Evolutionary conservation across 768 basidiomycete genomes (phyloP), one percentile per base, ranked within the genome.

Genomic region (Rhizopogon rudus): DNA sequence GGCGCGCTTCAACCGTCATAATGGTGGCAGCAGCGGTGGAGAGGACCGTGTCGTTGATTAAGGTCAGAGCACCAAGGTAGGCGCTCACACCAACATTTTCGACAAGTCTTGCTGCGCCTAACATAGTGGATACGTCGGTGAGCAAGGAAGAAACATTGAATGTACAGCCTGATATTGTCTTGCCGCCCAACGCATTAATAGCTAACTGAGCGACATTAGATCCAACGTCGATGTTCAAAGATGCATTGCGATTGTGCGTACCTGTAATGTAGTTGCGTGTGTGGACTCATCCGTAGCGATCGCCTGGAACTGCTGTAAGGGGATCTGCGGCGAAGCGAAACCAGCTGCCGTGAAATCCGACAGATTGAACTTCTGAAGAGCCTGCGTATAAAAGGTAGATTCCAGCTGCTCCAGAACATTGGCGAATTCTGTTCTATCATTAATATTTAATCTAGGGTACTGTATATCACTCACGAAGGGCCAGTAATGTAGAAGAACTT

Each of bases 1-100:
- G 91, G 45, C 91, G 85, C n/a, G 89, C 86, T 65, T 93, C 91
- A 45, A 90, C 77, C 29, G 89, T 86, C 68, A 88, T 63, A 65
- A 92, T 92, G 25, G 84, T 82, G 7, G 77, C 87, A 40, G 88
- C 89, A n/a, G 81, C 75, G 52, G 78, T 76, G 49, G 89, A 71
- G 54, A 91, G 63, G 25, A 75, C 70, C 13, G 85, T 83, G 60
- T 89, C 82, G 12, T 71, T 67, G 45, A 93, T 57, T 40, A 88
- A 76, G 52, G 79, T 75, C 6, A 87, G 82, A 52, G 81, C 89
- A 54, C 89, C 89, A 28, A 90, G 80, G 71, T 91, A 91, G 3
- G 88, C 91, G 17, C 74, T 68, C 39, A 91, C 88, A 52, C 91
- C 91, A 41, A 89, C 77, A 53, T 81, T 76, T 73, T 93, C 91